phyloP scores from a whole-genome alignment of 2,329 filamentous ascomycete species.

The Daldinia eschscholtzii region DNA sequence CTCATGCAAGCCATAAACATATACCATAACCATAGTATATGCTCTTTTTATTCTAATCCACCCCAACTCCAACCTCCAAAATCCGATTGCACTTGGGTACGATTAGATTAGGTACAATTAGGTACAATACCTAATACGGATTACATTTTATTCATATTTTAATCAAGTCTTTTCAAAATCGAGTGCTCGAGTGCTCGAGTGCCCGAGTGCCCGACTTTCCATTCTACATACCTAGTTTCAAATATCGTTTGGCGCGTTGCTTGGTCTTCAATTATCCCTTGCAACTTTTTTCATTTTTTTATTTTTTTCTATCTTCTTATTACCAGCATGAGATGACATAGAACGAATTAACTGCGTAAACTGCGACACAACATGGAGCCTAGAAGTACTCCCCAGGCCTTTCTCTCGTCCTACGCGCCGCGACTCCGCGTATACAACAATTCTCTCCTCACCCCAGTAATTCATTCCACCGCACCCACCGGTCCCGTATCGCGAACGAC shows the following conservation, averaged over 20 bases:
- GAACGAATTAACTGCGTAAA: slow-evolving; percentile 12
- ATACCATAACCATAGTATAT: background rate
- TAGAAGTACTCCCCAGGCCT: slow-evolving; percentile 78
- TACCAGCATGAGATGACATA: slow-evolving; percentile 40
- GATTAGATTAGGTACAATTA: background rate
- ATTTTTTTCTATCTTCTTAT: background rate
- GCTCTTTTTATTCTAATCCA: slow-evolving; percentile 1
- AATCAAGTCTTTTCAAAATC: background rate
- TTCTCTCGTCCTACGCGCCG: slow-evolving; percentile 91
- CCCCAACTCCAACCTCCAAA: background rate
- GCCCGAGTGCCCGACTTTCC: background rate
- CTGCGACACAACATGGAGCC: slow-evolving; percentile 58
- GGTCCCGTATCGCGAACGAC: slow-evolving; percentile 84
- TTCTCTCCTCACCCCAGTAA: slow-evolving; percentile 86
- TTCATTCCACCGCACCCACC: slow-evolving; percentile 75
- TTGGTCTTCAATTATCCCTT: slow-evolving; percentile 12
- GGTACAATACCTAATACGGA: background rate
- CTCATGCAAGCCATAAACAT: slow-evolving; percentile 38
- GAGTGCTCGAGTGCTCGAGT: background rate
- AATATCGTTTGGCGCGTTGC: slow-evolving; percentile 28
- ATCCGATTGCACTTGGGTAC: background rate
- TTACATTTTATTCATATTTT: slow-evolving; percentile 3
- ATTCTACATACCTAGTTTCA: background rate
- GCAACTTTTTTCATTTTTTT: background rate
- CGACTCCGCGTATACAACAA: slow-evolving; percentile 92